Conservation (phyloP, 495 filamentous ascomycete genomes). For the Neurospora sp. region DNA sequence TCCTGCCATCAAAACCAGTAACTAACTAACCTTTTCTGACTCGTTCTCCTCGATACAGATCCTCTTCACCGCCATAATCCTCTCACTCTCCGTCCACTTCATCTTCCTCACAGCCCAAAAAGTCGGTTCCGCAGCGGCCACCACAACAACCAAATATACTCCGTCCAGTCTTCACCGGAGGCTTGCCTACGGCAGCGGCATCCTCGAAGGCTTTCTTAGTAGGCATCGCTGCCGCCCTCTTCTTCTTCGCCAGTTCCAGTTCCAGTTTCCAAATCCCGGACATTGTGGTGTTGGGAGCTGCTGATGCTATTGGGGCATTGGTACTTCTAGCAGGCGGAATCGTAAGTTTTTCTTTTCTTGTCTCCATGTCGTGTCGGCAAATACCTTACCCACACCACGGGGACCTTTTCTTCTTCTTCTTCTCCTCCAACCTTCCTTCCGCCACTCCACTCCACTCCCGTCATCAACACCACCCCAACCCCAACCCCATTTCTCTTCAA, state of each 20-base stretch:
- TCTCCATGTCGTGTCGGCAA: too few relatives aligned
- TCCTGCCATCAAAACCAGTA: too few relatives aligned
- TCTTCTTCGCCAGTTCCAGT: constrained; percentile 1
- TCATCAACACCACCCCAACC: too few relatives aligned
- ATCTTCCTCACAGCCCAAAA: constrained; percentile 32
- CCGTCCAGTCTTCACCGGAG: constrained; percentile 31
- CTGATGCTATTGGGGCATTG: constrained; percentile 34
- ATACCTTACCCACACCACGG: too few relatives aligned
- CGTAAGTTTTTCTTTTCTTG: constrained; percentile 30
- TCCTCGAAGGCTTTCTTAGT: constrained; percentile 27
- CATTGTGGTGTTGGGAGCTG: constrained; percentile 22
- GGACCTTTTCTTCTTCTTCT: too few relatives aligned
- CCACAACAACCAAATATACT: constrained; percentile 35
- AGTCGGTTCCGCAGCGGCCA: constrained; percentile 20
- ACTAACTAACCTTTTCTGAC: background rate
- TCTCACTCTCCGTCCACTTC: constrained; percentile 37
- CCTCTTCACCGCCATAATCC: constrained; percentile 35
- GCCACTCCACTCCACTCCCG: too few relatives aligned
- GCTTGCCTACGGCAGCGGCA: constrained; percentile 25
- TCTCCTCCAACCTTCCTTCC: too few relatives aligned
- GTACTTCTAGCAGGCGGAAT: constrained; percentile 44
- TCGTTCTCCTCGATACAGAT: constrained; percentile 16
- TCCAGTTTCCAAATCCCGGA: constrained; percentile 29
- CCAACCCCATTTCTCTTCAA: too few relatives aligned
- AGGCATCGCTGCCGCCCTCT: constrained; percentile 26